These are phyloP conservation scores for Aspergillus oerlinghausenensis DNA, from an alignment of 2,329 filamentous ascomycete species.

Conservation along the genomic window DNA sequence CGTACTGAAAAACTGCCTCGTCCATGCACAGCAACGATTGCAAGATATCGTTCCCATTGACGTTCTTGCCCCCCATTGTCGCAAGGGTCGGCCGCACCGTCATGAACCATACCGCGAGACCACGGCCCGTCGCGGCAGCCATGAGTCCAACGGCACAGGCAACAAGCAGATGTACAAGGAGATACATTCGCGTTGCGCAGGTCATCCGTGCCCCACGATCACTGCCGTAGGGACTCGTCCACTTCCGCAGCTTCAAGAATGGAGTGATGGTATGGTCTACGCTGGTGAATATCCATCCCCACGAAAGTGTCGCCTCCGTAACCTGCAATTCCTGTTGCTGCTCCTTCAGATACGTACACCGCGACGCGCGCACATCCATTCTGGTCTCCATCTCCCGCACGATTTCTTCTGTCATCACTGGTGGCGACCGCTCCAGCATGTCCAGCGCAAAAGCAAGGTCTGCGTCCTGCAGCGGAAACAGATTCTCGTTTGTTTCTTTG, in stretches of 20 bases:
- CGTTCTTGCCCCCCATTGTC: conserved; percentile 2
- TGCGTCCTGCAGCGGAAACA: not conserved
- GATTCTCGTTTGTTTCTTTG: not conserved
- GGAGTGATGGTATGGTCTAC: not conserved
- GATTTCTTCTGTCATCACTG: not conserved
- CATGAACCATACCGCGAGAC: conserved; percentile 1
- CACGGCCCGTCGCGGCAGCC: conserved; percentile 1
- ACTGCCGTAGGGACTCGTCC: conserved; percentile 3
- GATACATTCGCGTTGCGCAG: conserved; percentile 1
- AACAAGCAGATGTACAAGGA: conserved; percentile 2
- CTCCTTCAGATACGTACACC: not conserved
- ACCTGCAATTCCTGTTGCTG: not conserved
- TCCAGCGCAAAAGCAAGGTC: not conserved
- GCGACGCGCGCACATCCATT: not conserved
- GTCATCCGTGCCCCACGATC: not conserved
- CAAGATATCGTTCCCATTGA: conserved; percentile 1
- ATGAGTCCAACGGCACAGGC: conserved; percentile 2
- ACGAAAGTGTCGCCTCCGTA: not conserved
- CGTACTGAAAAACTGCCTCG: not conserved
- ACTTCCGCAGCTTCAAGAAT: not conserved
- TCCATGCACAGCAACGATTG: conserved; percentile 1
- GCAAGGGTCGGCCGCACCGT: not conserved
- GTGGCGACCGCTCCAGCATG: not conserved
- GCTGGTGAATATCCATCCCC: not conserved
- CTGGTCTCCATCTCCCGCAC: not conserved